phyloP scores from a whole-genome alignment of 2,329 filamentous ascomycete genomes.

The Xylariales sp. region DNA sequence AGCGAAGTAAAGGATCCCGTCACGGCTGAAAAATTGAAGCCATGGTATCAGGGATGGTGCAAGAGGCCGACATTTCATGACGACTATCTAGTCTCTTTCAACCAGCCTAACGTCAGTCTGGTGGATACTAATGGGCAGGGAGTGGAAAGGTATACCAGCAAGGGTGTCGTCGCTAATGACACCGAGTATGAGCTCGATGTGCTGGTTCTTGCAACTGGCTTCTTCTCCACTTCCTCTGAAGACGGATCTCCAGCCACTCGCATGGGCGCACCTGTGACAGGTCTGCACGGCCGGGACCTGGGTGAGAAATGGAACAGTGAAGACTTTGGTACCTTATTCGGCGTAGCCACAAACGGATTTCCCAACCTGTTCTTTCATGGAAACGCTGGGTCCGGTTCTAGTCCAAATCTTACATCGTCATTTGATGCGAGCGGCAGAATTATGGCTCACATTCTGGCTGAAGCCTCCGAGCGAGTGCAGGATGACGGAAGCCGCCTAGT shows the following conservation, averaged over 20 bases:
- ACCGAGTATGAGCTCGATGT: slow-evolving; percentile 31
- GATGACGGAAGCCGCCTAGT: not conserved
- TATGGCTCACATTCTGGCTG: not conserved
- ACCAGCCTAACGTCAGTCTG: slow-evolving; percentile 41
- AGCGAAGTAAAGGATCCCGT: slow-evolving; percentile 34
- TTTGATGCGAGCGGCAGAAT: not conserved
- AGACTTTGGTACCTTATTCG: slow-evolving; percentile 3
- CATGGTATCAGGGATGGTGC: slow-evolving; percentile 48
- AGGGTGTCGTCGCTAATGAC: slow-evolving; percentile 34
- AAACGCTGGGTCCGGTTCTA: too few species aligned
- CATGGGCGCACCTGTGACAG: not conserved
- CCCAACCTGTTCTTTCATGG: slow-evolving; percentile 8
- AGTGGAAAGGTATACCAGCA: slow-evolving; percentile 31
- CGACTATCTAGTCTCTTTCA: slow-evolving; percentile 44
- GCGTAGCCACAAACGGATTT: slow-evolving; percentile 1
- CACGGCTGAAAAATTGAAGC: slow-evolving; percentile 42
- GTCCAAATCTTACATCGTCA: too few species aligned
- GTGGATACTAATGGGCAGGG: slow-evolving; percentile 44
- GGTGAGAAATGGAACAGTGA: slow-evolving; percentile 6
- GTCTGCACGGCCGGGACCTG: not conserved
- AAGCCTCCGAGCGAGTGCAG: not conserved
- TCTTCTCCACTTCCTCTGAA: not conserved
- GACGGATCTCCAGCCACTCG: not conserved
- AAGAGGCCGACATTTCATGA: slow-evolving; percentile 50
- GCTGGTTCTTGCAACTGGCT: slow-evolving; percentile 12